Percentiles rank a stretch among this genome's conserved stretches.
These are phyloP conservation scores for Plantago ovata DNA, from an alignment of 257 asterid genomes.

Conservation along the genomic window DNA sequence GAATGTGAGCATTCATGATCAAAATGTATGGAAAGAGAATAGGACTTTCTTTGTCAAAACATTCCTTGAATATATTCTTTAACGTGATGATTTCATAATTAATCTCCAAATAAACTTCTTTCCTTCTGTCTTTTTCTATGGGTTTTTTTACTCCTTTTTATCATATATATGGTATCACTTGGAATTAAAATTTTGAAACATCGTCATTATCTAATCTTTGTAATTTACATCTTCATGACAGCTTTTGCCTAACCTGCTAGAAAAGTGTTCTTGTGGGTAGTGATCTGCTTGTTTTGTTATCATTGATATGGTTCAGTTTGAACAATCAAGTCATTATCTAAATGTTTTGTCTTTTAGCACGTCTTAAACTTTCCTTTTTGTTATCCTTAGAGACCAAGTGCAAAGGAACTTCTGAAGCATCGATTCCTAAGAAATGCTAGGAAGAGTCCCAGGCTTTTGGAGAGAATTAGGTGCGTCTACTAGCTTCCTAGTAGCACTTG, in stretches of 20 bases:
- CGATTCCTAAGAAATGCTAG: slow-evolving; percentile 87
- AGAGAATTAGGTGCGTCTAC: slow-evolving; percentile 76
- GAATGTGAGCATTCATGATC: too few species aligned
- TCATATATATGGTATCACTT: neutral
- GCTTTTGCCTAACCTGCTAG: neutral
- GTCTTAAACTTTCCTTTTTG: neutral
- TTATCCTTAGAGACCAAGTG: slow-evolving; percentile 74
- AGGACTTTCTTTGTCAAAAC: too few species aligned
- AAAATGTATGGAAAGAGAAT: too few species aligned
- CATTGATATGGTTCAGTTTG: too few species aligned
- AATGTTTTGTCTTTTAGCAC: neutral
- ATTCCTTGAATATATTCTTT: too few species aligned
- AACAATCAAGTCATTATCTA: too few species aligned
- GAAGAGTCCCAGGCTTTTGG: slow-evolving; percentile 90
- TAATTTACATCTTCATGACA: neutral
- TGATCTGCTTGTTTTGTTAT: slow-evolving; percentile 2
- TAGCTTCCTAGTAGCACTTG: slow-evolving; percentile 8
- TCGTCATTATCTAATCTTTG: neutral
- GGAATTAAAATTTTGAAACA: neutral
- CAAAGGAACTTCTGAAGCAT: slow-evolving; percentile 90
- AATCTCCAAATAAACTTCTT: neutral
- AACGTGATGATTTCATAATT: too few species aligned
- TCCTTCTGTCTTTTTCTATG: slow-evolving; percentile 1
- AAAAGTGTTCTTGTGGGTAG: neutral
- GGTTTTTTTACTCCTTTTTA: neutral